These are phyloP conservation scores for Saccharomyces hybrid DNA, from an alignment of 1,139 yeast species.

Conservation along the genomic window DNA sequence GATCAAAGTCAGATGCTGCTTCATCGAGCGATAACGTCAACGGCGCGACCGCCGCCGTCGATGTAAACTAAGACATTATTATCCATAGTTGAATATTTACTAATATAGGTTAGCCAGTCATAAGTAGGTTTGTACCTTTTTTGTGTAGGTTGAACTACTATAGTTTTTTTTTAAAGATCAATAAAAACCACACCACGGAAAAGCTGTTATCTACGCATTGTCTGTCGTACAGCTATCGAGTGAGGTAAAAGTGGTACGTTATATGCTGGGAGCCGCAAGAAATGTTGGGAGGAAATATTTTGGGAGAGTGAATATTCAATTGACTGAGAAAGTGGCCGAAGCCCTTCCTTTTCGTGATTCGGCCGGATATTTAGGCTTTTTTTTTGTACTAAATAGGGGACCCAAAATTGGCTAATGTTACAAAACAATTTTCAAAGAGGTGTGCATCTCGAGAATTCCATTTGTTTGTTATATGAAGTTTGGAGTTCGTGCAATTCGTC, in stretches of 20 bases:
- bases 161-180: too few species aligned
- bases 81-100: not conserved
- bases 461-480: not conserved
- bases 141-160: too few species aligned
- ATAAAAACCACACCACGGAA: not conserved
- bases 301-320: not conserved
- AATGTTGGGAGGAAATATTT: too few species aligned
- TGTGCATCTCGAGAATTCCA: not conserved
- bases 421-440: not conserved
- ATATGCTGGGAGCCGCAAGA: too few species aligned
- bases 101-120: not conserved
- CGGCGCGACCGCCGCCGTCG: constrained; percentile 3
- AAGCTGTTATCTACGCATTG: too few species aligned
- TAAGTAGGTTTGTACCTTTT: not conserved
- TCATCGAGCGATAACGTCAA: not conserved
- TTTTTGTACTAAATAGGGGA: not conserved
- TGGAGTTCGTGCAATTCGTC: not conserved
- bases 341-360: not conserved
- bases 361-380: constrained; percentile 1
- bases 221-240: too few species aligned
- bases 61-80: constrained; percentile 2
- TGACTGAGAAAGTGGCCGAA: not conserved
- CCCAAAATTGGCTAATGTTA: not conserved
- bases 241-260: too few species aligned
- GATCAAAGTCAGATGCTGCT: constrained; percentile 27